Evolutionary conservation across 2,329 filamentous ascomycete genomes (phyloP).

Genomic region (Chrysoporthe austroafricana): DNA sequence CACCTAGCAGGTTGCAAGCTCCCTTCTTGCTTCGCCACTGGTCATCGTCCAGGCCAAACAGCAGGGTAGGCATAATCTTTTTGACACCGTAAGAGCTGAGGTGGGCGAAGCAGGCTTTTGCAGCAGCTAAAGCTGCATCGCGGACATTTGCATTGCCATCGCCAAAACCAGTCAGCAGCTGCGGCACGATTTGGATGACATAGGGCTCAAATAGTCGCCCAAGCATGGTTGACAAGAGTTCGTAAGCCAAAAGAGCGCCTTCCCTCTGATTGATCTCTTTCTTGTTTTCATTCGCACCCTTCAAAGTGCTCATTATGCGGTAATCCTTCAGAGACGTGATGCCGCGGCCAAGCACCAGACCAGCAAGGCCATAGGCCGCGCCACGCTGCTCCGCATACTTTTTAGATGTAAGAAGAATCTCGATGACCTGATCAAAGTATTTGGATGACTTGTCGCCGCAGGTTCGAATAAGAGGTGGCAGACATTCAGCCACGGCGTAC

Average conservation of each 20-base stretch:
- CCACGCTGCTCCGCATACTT: slow-evolving; percentile 92
- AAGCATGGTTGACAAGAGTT: slow-evolving; percentile 84
- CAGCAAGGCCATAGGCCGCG: slow-evolving; percentile 91
- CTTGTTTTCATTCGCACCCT: slow-evolving; percentile 88
- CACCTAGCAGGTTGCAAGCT: slow-evolving; percentile 92
- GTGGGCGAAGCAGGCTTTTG: slow-evolving; percentile 91
- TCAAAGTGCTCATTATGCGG: slow-evolving; percentile 81
- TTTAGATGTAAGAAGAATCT: slow-evolving; percentile 83
- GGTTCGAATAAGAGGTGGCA: slow-evolving; percentile 86
- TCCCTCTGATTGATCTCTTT: slow-evolving; percentile 89
- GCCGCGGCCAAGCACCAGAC: slow-evolving; percentile 86
- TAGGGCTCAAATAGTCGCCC: slow-evolving; percentile 94
- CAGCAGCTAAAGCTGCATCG: slow-evolving; percentile 88
- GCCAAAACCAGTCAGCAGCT: slow-evolving; percentile 86
- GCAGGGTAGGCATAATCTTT: slow-evolving; percentile 85
- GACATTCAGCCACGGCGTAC: slow-evolving; percentile 91
- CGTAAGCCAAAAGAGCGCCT: slow-evolving; percentile 86
- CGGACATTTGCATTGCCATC: slow-evolving; percentile 87
- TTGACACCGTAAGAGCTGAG: slow-evolving; percentile 96
- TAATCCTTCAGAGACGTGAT: slow-evolving; percentile 81
- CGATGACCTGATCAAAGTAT: slow-evolving; percentile 80
- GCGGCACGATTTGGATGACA: slow-evolving; percentile 91
- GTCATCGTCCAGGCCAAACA: slow-evolving; percentile 89
- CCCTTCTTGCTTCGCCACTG: slow-evolving; percentile 99
- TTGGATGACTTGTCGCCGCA: slow-evolving; percentile 76